phyloP scores from a whole-genome alignment of 1,284 basidiomycete genomes.

The Mycosarcoma maydis region DNA sequence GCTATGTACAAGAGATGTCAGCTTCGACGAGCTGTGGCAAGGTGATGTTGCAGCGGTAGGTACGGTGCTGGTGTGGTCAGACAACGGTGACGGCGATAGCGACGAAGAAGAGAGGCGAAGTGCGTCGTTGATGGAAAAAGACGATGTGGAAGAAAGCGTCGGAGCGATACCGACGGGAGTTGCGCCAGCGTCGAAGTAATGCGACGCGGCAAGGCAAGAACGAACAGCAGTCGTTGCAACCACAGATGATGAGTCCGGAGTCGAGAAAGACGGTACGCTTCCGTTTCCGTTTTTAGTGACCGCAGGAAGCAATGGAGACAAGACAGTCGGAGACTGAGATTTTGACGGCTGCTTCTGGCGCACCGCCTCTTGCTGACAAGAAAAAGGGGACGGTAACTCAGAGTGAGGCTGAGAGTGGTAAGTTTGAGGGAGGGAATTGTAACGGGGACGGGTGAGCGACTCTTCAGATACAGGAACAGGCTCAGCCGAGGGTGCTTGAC shows the following conservation, averaged over 20 bases:
- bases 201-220: not conserved
- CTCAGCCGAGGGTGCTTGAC: conserved; percentile 1
- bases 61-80: conserved; percentile 3
- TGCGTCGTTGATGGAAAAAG: conserved; percentile 17
- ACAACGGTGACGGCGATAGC: too few relatives aligned
- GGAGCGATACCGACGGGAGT: not conserved
- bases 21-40: conserved; percentile 20
- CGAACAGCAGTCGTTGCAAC: not conserved
- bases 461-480: not conserved
- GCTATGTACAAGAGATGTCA: conserved; percentile 1
- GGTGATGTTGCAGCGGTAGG: conserved; percentile 21
- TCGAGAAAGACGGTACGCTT: conserved; percentile 9
- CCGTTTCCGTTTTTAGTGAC: not conserved
- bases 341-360: too few relatives aligned
- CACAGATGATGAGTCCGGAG: conserved; percentile 10
- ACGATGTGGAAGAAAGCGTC: conserved; percentile 10
- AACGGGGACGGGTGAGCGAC: not conserved
- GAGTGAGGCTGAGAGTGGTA: conserved; percentile 2
- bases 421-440: not conserved
- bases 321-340: too few relatives aligned
- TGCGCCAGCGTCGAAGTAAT: not conserved
- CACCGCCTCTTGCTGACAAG: too few relatives aligned
- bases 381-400: conserved; percentile 5
- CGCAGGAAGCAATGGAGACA: not conserved
- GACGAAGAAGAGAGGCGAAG: conserved; percentile 3